Conservation (phyloP, 306 rosid species). For the Quercus bicolor region DNA sequence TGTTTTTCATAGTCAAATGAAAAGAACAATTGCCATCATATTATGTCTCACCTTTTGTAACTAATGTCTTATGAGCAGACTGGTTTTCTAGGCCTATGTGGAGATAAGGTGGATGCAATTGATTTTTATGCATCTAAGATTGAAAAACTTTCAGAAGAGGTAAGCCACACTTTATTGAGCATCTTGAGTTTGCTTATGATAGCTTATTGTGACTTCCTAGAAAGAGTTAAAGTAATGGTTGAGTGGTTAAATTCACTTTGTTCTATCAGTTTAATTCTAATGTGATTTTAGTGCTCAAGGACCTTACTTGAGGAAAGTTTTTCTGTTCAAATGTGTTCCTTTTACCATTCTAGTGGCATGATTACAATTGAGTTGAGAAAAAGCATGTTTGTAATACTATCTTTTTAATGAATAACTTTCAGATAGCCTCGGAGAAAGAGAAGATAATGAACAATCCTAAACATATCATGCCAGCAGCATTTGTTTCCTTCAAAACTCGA, state of each 20-base stretch:
- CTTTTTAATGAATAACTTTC: slow-evolving; percentile 17
- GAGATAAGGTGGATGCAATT: slow-evolving; percentile 69
- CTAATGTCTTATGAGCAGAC: slow-evolving; percentile 58
- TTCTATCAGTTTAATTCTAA: background rate
- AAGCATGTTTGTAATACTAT: slow-evolving; percentile 7
- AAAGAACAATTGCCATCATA: background rate
- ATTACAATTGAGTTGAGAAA: slow-evolving; percentile 5
- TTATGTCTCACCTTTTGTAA: background rate
- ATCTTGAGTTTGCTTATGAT: background rate
- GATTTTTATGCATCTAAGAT: slow-evolving; percentile 58
- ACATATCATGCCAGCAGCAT: slow-evolving; percentile 78
- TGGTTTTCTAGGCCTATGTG: slow-evolving; percentile 87
- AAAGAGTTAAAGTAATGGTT: background rate
- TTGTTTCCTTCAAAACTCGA: slow-evolving; percentile 86
- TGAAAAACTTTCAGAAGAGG: slow-evolving; percentile 57
- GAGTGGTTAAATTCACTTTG: too few species aligned
- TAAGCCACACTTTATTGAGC: slow-evolving; percentile 30
- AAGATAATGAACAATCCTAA: slow-evolving; percentile 51
- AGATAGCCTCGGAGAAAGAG: slow-evolving; percentile 70
- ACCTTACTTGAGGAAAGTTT: background rate
- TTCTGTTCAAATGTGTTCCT: slow-evolving; percentile 11
- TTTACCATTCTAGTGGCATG: background rate
- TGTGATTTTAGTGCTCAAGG: background rate
- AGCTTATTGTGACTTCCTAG: background rate
- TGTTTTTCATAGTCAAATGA: background rate